Evolutionary conservation across 2,329 filamentous ascomycete genomes (phyloP), one percentile per base, ranked within the genome.

Genomic region (Nothomitra cinnamomea): DNA sequence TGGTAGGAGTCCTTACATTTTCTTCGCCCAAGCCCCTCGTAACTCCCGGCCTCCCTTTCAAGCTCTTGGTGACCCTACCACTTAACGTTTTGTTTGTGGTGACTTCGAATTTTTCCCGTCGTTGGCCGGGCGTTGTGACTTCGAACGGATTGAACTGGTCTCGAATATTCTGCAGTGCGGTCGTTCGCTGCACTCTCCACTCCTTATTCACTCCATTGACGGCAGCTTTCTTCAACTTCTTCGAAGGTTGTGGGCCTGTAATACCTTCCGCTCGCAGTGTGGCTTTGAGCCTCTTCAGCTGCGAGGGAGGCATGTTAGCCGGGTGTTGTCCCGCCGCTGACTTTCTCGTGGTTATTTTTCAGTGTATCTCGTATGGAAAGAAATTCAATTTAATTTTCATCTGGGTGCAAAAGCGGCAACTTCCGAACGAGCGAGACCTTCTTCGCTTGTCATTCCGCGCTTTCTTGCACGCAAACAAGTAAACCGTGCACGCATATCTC

Each of bases 141-240:
- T 98, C 92, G 68, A 98, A 98, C 0, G 92, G 92, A 66, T 98
- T 98, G 77, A 96, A 96, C 60, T 89, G 84, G 63, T 96, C 89
- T 64, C 92, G 84, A 65, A 98, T 95, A 55, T 79, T 80, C 61
- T 85, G 81, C 57, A 98, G 75, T 15, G 88, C 86, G 54, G 80
- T 82, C 63, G 83, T 79, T 63, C 84, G 80, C 65, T 87, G 80
- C 24, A 87, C 76, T 56, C 86, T 82, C 67, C 87, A 85, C 62
- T 90, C 82, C 60, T 77, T 79, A 57, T 75, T 76, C 54, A 78
- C 79, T 52, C 76, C 78, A 67, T 80, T 80, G 66, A 82, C 80
- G 53, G 75, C 79, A 63, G 78, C 76, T 64, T 84, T 80, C 62
- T 86, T 88, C 66, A 94, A 85, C 70, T 95, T 96, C 64, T 96